Evolutionary conservation across 1,284 basidiomycete species (phyloP), one percentile per base, ranked within the genome.

Genomic region (Cutaneotrichosporon arboriforme): DNA sequence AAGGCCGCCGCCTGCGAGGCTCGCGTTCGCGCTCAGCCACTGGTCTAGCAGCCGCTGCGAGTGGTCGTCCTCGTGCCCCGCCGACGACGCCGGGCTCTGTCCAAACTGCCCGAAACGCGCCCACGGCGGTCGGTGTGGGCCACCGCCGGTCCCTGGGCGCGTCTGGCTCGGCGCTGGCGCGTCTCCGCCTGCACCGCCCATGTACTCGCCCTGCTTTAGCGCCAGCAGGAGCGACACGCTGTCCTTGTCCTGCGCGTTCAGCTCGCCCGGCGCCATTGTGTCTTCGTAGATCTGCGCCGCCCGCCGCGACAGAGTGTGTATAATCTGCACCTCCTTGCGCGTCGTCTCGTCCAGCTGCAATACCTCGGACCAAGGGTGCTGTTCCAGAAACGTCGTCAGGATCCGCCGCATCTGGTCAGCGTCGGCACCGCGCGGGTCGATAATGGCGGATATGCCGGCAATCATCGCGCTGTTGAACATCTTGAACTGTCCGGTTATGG

Each of bases 391-490:
- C 0, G 74, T 72, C 0, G 68, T 67, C 41, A 76, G 56, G 45
- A 73, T 76, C 22, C 59, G 62, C n/a, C 70, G 63, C 72, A 74
- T 74, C 45, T 69, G 65, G 48, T 71, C 70, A 2, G 65, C 59
- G 52, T 74, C 72, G 2, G 64, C 52, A 26, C 72, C 70, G n/a
- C 69, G 57, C 7, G 74, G 74, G 52, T 73, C 70, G 46, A 76
- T 73, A 52, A 76, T 76, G 10, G 74, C 74, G 9, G 66, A 69
- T 8, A 76, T 76, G 31, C 74, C 74, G 15, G 74, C 74, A 45
- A 76, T 75, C 74, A 76, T 76, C 2, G 73, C 72, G 23, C 67
- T 69, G 58, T 72, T 72, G 63, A 73, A 73, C 69, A 72, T 73
- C 46, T 66, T 70, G 57, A 70, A 72, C 51, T 72, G 70, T 10